Evolutionary conservation across 345 rosid genomes (phyloP), one percentile per base, ranked within the genome.

Genomic region (Salix exigua): DNA sequence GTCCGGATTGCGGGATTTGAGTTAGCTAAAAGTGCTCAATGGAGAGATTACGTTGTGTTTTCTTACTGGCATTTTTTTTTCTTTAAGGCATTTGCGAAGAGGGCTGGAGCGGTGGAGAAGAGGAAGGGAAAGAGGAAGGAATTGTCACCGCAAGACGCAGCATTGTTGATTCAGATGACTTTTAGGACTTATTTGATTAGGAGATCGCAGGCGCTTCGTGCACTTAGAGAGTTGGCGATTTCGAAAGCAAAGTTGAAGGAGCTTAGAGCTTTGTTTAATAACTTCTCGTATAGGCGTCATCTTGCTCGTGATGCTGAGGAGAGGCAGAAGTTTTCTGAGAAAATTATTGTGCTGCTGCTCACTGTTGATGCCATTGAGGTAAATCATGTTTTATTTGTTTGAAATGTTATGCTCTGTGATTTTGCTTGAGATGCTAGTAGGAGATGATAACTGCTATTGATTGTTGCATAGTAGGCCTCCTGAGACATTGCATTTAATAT

Each of bases 291-390:
- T 82, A 92, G 98, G 44, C 90, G 88, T n/a, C 84, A 82, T 53
- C 72, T 96, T 31, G 78, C 90, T 60, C 91, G 81, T 38, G 92
- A 92, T 76, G 92, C 95, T 10, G 99, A 81, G 87, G 98, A 96
- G 83, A 88, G 87, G 40, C 97, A 94, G 78, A 91, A 88, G 78
- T 91, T 96, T 75, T 81, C 91, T 6, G 97, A 94, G 73, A 94
- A 83, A 81, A 92, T 96, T 61, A 94, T 96, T 71, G 98, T 96
- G 23, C 88, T 96, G 78, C 97, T 96, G 35, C 98, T 94, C 42
- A 91, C 98, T 0, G 94, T 91, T 77, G 99, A 94, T 82, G 92
- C 94, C 87, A 91, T 92, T 78, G 97, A 96, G 98, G 99, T 96
- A 91, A 78, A 6, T 7, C 14, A 8, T 67, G 61, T 50, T 73